Conservation (phyloP, 495 filamentous ascomycete genomes). For the Aspergillus steynii region DNA sequence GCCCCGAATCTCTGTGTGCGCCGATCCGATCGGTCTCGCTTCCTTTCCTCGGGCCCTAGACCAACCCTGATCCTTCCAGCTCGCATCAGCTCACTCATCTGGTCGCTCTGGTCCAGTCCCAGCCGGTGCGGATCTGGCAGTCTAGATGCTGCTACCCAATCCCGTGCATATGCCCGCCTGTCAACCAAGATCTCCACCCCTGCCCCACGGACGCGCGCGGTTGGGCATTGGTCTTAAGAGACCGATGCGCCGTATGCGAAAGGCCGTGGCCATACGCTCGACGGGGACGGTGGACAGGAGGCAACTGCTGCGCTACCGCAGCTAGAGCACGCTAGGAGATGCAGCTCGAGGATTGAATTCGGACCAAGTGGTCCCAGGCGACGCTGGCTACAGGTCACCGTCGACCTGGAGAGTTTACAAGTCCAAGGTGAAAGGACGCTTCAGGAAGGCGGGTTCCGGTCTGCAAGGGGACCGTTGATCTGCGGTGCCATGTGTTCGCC, state of each 20-base stretch:
- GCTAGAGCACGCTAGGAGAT: constrained; percentile 1
- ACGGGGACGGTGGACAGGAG: not conserved
- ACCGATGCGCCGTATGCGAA: constrained; percentile 7
- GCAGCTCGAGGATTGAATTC: constrained; percentile 8
- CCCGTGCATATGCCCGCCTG: constrained; percentile 4
- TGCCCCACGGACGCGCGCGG: not conserved
- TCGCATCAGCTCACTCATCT: not conserved
- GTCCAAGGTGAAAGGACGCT: not conserved
- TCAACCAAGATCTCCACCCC: constrained; percentile 6
- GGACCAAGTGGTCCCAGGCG: constrained; percentile 10
- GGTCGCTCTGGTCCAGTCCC: not conserved
- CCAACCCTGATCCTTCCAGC: not conserved
- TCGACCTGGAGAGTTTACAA: constrained; percentile 3
- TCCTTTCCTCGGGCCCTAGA: not conserved
- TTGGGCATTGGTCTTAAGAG: constrained; percentile 7
- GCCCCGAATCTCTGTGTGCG: not conserved
- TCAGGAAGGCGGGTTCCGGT: not conserved
- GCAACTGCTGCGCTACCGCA: constrained; percentile 2
- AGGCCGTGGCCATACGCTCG: not conserved
- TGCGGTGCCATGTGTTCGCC: constrained; percentile 11
- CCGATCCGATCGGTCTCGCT: not conserved
- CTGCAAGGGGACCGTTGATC: constrained; percentile 11
- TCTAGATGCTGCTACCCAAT: constrained; percentile 8
- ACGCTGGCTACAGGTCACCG: constrained; percentile 3
- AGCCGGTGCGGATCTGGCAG: not conserved